Evolutionary conservation across 1,284 basidiomycete species (phyloP).

Genomic region (Papiliotrema laurentii): DNA sequence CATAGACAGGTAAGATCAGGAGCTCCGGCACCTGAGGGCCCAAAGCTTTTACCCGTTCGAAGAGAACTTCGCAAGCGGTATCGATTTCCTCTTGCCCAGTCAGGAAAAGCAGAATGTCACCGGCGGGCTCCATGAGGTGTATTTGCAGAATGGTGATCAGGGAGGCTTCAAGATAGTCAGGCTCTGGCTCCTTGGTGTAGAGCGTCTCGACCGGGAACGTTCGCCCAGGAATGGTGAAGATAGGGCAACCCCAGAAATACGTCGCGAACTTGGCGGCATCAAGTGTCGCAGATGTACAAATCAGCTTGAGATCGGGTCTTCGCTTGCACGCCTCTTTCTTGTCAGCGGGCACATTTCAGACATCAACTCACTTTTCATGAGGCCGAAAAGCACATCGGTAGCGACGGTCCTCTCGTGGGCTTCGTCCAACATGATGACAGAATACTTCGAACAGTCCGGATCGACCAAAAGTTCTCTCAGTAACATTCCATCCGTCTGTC

Average conservation of each 20-base stretch:
- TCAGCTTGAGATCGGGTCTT: conserved; percentile 91
- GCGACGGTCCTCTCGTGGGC: conserved; percentile 97
- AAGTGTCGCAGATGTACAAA: conserved; percentile 97
- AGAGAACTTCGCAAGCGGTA: conserved; percentile 93
- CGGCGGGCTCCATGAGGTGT: conserved; percentile 93
- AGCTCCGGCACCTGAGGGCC: conserved; percentile 96
- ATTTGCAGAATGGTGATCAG: conserved; percentile 99
- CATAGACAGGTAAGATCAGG: conserved; percentile 95
- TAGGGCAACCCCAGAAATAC: conserved; percentile 97
- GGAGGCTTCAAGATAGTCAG: conserved; percentile 96
- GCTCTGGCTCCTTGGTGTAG: conserved; percentile 97
- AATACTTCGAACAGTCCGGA: conserved; percentile 86
- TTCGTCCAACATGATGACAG: conserved; percentile 97
- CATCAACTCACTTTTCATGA: conserved; percentile 77
- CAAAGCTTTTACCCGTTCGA: conserved; percentile 95
- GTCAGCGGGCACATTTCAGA: conserved; percentile 7
- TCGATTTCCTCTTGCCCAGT: conserved; percentile 99
- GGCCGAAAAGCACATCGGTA: conserved; percentile 94
- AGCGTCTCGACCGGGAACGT: conserved; percentile 97
- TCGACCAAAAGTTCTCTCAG: conserved; percentile 95
- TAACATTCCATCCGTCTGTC: conserved; percentile 90
- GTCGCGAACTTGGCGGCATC: conserved; percentile 99
- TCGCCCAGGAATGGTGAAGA: conserved; percentile 98
- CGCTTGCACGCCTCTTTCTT: conserved; percentile 84
- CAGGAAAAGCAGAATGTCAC: conserved; percentile 93